Base-by-base conservation (phyloP, 306 rosid species). In the Hippophae gyantsensis region DNA sequence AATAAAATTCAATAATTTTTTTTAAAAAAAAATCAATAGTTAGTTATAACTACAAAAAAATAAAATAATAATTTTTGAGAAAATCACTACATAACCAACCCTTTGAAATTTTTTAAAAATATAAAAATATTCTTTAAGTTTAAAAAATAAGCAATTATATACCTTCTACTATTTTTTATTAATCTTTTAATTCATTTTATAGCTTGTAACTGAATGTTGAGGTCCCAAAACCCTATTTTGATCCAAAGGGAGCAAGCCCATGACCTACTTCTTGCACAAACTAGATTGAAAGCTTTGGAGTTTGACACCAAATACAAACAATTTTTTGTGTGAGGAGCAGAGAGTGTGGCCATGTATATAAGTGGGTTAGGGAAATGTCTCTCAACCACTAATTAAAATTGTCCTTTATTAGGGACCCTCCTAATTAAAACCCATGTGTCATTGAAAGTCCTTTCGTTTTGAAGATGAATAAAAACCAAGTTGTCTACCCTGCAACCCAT, bases 331-430 rank as follows among this genome's bases (percentile, higher is more conserved):
- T 58, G 56, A 48, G 13, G 48, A 48, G 61, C 2, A 45, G 57
- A 64, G 61, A 8, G 38, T 32, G 5, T 32, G 38, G 4, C 5
- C 38, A 32, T 32, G 2, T 32, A 32, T 32, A 32, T 32, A 32
- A 23, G 78, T 72, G 73, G 78, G 76, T 71, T 63, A 47, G 60
- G n/a, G 55, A 55, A 54, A 61, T 63, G 67, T 74, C 67, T 65
- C 78, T 70, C 60, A 52, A 74, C 60, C 74, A 65, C 82, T 74
- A 65, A 81, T 71, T 74, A 71, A 18, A 68, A 74, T 58, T 61
- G 76, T 76, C 82, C 78, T 71, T 65, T 62, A 49, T 53, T 58
- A 56, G 61, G 60, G 64, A 67, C 72, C 73, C 64, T 71, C 68
- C 76, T 65, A 62, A 69, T 69, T 69, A 2, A 71, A 66, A 56